Base-by-base conservation (phyloP, 225 moss, liverwort and hornwort species). In the Bryum argenteum region DNA sequence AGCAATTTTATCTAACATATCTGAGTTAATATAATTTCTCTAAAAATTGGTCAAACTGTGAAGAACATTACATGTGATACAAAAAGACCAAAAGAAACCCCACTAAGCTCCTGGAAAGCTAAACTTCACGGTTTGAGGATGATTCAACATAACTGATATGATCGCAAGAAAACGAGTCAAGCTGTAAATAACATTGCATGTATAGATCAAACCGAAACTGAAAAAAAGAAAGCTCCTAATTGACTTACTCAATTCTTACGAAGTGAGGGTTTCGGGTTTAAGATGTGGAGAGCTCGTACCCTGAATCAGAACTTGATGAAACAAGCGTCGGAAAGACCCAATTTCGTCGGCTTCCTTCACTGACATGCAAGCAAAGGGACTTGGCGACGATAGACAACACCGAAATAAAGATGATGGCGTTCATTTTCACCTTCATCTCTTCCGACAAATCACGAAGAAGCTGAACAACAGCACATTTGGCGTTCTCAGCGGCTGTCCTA, bases 301-400 rank as follows among this genome's bases (percentile, higher is more conserved):
- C 71, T 55, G 81, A 61, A 17, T 69, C 43, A 40, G 78, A 66
- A 14, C 69, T 75, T 9, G 79, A 68, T 63, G 82, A 72, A 39
- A 68, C 65, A 24, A 88, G 74, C 16, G 80, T 67, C 58, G 98
- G 88, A 42, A 94, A 84, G 21, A 90, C 85, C 98, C 98, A 98
- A 43, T 79, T 82, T 64, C 94, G 88, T 71, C 94, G 81, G 79
- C 76, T 89, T 24, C 92, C 98, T 84, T 98, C 94, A 69, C 92
- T 83, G 41, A 87, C 94, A 79, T 84, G 88, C 79, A 88, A 90
- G 92, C 65, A 87, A 71, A 83, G 81, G 26, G 94, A 76, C 85
- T 92, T 92, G 42, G 88, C 89, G 47, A 98, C 82, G 54, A 91
- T 68, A 11, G 92, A 94, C 54, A 98, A 58, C 14, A 91, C 88